Base-by-base conservation (phyloP, 441 rosid species). In the Pelargonium citronellum region DNA sequence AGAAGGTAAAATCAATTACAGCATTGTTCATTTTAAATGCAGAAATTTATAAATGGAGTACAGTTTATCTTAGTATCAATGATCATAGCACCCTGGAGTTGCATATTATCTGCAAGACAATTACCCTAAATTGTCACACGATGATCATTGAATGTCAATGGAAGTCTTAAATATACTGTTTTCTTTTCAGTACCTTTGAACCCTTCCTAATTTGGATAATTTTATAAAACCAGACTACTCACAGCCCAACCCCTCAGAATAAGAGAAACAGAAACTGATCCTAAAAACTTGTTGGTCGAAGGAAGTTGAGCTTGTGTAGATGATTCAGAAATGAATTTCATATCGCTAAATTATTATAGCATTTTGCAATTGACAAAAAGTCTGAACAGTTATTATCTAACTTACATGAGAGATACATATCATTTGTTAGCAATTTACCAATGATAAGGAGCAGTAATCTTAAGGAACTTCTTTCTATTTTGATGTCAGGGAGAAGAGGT, bases 401-500 rank as follows among this genome's bases (percentile, higher is more conserved):
- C 7, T 55, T 55, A 55, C 24, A 55, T 15, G 3, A 55, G 10
- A 22, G 5, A 20, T 22, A 30, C 22, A 20, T 60, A 60, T 20
- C 34, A 60, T 30, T 11, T 60, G 64, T 22, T 60, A 60, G 64
- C 30, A 22, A 60, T 60, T 22, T 60, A 30, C 34, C 10, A 60
- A 22, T 58, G 7, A 60, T 5, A 41, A 7, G 58, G 17, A 61
- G n/a, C 41, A 24, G 65, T 61, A 61, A 4, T 34, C 8, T 20
- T 60, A 16, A 55, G 3, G 5, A 60, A 30, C 3, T 22, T 61
- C 16, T 1, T 60, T 61, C 22, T 61, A 12, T 61, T 61, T 10
- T 24, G 30, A 24, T 41, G 9, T 61, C 88, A 95, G 99, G 95
- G 88, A 47, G 95, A 95, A 73, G 99, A 95, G 85, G 69, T 90